Evolutionary conservation across 495 filamentous ascomycete genomes (phyloP).

Genomic region (Aspergillus haitiensis): DNA sequence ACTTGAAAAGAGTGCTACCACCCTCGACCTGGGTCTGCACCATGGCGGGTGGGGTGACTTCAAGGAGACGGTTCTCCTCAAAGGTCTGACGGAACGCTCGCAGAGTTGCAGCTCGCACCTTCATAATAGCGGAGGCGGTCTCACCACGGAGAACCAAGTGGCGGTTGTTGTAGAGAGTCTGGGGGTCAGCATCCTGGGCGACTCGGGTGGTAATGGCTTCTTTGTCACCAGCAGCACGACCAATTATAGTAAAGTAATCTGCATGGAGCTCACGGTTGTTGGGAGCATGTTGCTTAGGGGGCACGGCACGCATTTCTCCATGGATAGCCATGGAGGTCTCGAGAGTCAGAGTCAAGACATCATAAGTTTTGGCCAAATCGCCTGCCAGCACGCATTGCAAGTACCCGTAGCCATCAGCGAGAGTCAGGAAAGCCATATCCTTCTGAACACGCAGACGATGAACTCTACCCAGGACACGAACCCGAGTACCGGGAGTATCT

Average conservation of each 20-base stretch:
- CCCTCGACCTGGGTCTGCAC: constrained; percentile 99
- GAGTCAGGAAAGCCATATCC: constrained; percentile 80
- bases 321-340: constrained; percentile 86
- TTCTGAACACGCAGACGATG: constrained; percentile 85
- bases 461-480: constrained; percentile 82
- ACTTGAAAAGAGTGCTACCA: constrained; percentile 88
- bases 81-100: constrained; percentile 81
- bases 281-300: constrained; percentile 74
- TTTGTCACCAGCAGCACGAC: constrained; percentile 81
- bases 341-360: constrained; percentile 81
- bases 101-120: constrained; percentile 82
- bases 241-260: constrained; percentile 87
- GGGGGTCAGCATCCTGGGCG: constrained; percentile 72
- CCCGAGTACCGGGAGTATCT: constrained; percentile 67
- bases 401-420: constrained; percentile 86
- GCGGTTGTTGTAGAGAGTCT: constrained; percentile 82
- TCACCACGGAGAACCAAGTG: constrained; percentile 93
- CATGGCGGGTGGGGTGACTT: constrained; percentile 91
- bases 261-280: constrained; percentile 90
- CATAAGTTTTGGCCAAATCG: constrained; percentile 85
- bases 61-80: constrained; percentile 70
- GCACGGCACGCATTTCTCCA: constrained; percentile 87
- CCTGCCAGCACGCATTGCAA: constrained; percentile 88
- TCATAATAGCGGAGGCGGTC: constrained; percentile 81
- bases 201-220: constrained; percentile 94